Percentiles rank a stretch among this genome's conserved stretches.
These are phyloP conservation scores for Cladophialophora yegresii DNA, from an alignment of 2,329 filamentous ascomycete species.

Conservation along the genomic window DNA sequence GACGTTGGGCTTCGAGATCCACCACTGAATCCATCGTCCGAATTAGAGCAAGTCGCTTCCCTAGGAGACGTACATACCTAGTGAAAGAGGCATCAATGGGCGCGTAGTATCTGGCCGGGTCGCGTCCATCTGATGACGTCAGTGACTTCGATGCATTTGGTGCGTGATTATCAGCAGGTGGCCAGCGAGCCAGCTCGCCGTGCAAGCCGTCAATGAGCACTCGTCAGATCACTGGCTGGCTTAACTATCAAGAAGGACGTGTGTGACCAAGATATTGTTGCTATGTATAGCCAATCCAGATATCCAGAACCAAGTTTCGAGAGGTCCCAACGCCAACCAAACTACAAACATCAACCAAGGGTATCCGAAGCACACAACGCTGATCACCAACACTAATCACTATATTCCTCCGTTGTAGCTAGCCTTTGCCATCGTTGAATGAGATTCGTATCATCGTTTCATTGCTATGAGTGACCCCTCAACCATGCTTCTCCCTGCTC, in stretches of 20 bases:
- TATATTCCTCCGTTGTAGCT: background rate
- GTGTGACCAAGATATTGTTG: background rate
- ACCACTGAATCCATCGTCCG: constrained; percentile 9
- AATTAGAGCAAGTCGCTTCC: background rate
- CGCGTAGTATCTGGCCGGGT: background rate
- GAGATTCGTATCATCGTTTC: constrained; percentile 1
- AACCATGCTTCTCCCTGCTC: background rate
- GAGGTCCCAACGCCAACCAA: background rate
- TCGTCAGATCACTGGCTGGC: no score
- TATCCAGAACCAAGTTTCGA: background rate
- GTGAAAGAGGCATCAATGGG: background rate
- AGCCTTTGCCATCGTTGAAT: background rate
- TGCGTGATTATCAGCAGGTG: no score
- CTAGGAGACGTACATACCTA: background rate
- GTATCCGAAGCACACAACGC: background rate
- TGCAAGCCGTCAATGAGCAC: background rate
- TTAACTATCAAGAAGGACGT: background rate
- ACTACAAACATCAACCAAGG: background rate
- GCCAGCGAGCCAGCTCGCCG: no score
- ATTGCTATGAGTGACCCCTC: background rate
- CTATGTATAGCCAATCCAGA: background rate
- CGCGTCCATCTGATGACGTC: background rate
- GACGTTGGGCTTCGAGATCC: constrained; percentile 51
- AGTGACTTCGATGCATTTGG: background rate
- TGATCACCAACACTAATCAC: background rate